phyloP scores from a whole-genome alignment of 2,329 filamentous ascomycete species.

The Aspergillus tanneri region DNA sequence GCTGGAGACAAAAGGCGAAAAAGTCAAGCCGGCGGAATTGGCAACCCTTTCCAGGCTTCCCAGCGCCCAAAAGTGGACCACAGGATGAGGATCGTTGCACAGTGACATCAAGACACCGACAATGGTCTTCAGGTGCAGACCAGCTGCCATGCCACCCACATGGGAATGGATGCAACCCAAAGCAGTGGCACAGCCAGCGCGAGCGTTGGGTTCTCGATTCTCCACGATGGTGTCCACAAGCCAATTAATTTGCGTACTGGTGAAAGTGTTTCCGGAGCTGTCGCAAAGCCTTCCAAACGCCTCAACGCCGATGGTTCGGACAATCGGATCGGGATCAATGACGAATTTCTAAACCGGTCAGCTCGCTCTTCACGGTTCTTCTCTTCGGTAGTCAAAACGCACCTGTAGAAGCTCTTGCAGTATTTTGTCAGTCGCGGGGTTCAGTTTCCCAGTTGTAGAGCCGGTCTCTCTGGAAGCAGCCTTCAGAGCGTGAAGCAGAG shows the following conservation, averaged over 20 bases:
- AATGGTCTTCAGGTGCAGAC: constrained; percentile 94
- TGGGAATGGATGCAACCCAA: constrained; percentile 91
- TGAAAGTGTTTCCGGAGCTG: constrained; percentile 81
- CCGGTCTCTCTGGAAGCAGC: constrained; percentile 79
- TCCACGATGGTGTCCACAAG: constrained; percentile 91
- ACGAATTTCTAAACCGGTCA: constrained; percentile 67
- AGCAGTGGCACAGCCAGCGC: constrained; percentile 91
- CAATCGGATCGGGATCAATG: constrained; percentile 77
- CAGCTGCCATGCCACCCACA: constrained; percentile 95
- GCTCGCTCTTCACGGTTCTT: constrained; percentile 2
- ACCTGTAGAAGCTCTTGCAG: constrained; percentile 73
- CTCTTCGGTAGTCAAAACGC: constrained; percentile 38
- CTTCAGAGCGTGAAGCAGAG: constrained; percentile 75
- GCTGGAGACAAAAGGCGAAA: constrained; percentile 84
- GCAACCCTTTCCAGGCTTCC: constrained; percentile 83
- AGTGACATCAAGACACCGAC: constrained; percentile 98
- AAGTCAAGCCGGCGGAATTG: constrained; percentile 88
- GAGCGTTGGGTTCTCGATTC: constrained; percentile 87
- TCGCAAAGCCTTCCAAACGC: constrained; percentile 83
- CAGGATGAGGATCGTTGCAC: constrained; percentile 90
- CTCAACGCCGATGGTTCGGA: constrained; percentile 81
- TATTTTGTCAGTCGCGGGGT: constrained; percentile 72
- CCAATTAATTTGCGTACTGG: constrained; percentile 83
- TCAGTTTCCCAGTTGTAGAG: constrained; percentile 70
- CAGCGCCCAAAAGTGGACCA: constrained; percentile 94